Conservation (phyloP, 306 rosid species). For the Cercis canadensis region DNA sequence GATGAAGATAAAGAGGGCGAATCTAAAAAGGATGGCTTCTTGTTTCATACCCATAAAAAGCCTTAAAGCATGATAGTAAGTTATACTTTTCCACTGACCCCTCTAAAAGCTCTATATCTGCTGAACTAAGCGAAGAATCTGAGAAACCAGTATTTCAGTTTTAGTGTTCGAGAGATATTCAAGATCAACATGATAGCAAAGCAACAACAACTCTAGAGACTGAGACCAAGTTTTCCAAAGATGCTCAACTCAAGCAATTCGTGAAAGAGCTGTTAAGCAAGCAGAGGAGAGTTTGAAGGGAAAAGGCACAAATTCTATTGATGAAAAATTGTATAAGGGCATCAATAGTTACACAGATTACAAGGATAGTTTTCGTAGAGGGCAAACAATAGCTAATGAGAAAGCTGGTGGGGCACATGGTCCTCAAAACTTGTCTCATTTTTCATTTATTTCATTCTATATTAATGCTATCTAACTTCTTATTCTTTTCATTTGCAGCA, state of each 20-base stretch:
- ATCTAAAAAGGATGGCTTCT: conserved; percentile 43
- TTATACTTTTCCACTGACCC: conserved; percentile 45
- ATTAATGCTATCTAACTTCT: no score
- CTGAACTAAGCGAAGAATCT: conserved; percentile 38
- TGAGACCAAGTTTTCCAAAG: conserved; percentile 77
- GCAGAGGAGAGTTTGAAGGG: conserved; percentile 70
- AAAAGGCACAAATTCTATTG: conserved; percentile 47
- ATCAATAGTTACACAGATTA: conserved; percentile 69
- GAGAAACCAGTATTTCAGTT: conserved; percentile 45
- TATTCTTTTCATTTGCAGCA: no score
- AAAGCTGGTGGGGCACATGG: conserved; percentile 95
- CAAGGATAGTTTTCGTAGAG: conserved; percentile 84
- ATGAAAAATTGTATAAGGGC: conserved; percentile 73
- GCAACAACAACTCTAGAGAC: conserved; percentile 86
- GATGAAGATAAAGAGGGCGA: conserved; percentile 46
- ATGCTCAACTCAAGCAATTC: conserved; percentile 78
- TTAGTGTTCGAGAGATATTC: conserved; percentile 77
- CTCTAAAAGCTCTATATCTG: conserved; percentile 39
- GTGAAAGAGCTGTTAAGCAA: conserved; percentile 78
- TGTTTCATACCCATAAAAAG: conserved; percentile 45
- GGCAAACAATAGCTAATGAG: conserved; percentile 80
- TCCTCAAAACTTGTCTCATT: no score
- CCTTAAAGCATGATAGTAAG: conserved; percentile 42
- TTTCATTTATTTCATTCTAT: no score
- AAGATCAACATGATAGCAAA: conserved; percentile 77